A percentile compares a stretch with the other conserved stretches of the same genome.
Conservation (phyloP, 1,139 yeast species). For the Diutina sp. region DNA sequence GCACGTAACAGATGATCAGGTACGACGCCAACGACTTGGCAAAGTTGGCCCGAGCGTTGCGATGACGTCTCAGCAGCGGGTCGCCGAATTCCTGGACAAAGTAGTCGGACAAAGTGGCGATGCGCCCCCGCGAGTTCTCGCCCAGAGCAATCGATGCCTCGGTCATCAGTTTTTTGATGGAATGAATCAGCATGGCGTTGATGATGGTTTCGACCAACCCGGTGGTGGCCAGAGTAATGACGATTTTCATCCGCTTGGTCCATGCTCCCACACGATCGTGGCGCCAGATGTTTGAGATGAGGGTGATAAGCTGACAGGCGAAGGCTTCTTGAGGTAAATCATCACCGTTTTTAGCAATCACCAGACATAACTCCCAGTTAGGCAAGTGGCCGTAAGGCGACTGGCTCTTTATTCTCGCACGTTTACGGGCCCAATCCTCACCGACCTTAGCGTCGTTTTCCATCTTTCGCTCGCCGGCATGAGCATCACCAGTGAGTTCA, state of each 20-base stretch:
- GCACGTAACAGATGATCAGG: conserved; percentile 73
- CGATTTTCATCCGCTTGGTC: conserved; percentile 87
- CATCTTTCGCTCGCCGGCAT: conserved; percentile 80
- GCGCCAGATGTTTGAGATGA: conserved; percentile 79
- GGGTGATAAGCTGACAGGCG: conserved; percentile 85
- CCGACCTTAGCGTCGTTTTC: conserved; percentile 89
- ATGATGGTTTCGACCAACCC: conserved; percentile 94
- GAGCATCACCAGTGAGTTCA: conserved; percentile 11
- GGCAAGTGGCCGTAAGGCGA: conserved; percentile 77
- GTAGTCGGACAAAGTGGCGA: conserved; percentile 67
- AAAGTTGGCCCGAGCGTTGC: conserved; percentile 70
- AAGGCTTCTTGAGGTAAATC: conserved; percentile 95
- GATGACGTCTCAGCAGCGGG: conserved; percentile 35
- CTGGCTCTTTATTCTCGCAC: conserved; percentile 60
- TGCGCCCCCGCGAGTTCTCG: conserved; percentile 52
- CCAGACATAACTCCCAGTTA: conserved; percentile 92
- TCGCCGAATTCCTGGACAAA: conserved; percentile 65
- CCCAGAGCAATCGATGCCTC: conserved; percentile 57
- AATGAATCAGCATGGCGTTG: conserved; percentile 84
- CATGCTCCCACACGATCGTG: conserved; percentile 56
- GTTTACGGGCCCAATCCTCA: conserved; percentile 85
- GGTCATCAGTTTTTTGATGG: conserved; percentile 84
- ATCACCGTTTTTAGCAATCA: conserved; percentile 91
- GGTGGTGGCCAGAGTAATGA: conserved; percentile 79
- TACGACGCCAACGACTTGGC: conserved; percentile 80